Evolutionary conservation across 2,329 filamentous ascomycete species (phyloP).

Genomic region (Fusarium beomiforme): DNA sequence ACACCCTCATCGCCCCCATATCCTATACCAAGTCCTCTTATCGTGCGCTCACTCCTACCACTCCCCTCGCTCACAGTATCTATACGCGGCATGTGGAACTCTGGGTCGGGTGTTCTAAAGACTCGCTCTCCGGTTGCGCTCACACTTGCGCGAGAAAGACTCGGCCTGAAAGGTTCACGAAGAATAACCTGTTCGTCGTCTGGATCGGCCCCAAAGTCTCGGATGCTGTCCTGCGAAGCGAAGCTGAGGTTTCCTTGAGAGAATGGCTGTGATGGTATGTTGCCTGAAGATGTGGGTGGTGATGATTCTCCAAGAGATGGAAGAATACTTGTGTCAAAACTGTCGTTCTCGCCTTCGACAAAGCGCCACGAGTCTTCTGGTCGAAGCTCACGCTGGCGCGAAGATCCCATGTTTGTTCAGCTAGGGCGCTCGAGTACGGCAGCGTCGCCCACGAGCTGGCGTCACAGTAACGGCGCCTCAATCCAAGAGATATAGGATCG

Average conservation of each 20-base stretch:
- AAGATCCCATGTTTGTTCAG: slow-evolving; percentile 33
- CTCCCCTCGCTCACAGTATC: slow-evolving; percentile 51
- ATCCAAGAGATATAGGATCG: not conserved
- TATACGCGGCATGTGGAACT: slow-evolving; percentile 64
- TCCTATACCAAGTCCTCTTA: slow-evolving; percentile 42
- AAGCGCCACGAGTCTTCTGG: slow-evolving; percentile 69
- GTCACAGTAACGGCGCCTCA: slow-evolving; percentile 3
- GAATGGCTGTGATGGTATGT: slow-evolving; percentile 58
- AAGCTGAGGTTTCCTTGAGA: slow-evolving; percentile 55
- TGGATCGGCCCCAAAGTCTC: slow-evolving; percentile 62
- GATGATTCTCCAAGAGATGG: slow-evolving; percentile 54
- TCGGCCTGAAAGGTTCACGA: slow-evolving; percentile 65
- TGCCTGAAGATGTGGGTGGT: slow-evolving; percentile 50
- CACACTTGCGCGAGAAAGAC: slow-evolving; percentile 54
- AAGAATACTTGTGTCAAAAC: slow-evolving; percentile 66
- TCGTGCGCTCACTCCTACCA: slow-evolving; percentile 49
- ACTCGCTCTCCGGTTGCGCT: slow-evolving; percentile 30
- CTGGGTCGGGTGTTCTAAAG: slow-evolving; percentile 57
- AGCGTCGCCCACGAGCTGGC: slow-evolving; percentile 11
- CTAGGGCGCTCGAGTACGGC: slow-evolving; percentile 7
- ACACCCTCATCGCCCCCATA: slow-evolving; percentile 37
- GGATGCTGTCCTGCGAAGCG: slow-evolving; percentile 65
- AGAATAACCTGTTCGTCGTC: slow-evolving; percentile 66
- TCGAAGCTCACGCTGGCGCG: slow-evolving; percentile 37
- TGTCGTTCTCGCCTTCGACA: slow-evolving; percentile 69